phyloP scores from a whole-genome alignment of 306 rosid species.

The Vicia villosa region DNA sequence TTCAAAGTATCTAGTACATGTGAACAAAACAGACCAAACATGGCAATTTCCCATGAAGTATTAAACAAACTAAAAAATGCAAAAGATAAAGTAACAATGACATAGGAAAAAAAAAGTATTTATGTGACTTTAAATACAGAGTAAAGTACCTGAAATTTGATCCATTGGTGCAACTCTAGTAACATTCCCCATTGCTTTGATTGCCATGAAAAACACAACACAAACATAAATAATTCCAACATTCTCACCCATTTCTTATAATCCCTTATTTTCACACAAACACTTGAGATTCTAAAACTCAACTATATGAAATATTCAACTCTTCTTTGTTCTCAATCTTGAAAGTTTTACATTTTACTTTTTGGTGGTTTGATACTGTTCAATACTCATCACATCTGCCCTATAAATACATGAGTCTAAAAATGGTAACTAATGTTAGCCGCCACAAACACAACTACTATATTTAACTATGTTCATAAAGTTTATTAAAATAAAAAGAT shows the following conservation, averaged over 20 bases:
- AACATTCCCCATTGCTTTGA: conserved; percentile 7
- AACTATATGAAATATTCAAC: background rate
- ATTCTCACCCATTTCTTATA: conserved; percentile 29
- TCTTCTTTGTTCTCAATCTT: background rate
- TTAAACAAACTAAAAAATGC: background rate
- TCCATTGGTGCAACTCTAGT: background rate
- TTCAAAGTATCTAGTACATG: background rate
- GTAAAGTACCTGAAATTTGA: conserved; percentile 37
- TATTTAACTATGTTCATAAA: no score
- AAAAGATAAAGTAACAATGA: background rate
- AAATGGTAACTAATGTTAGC: no score
- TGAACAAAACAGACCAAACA: background rate
- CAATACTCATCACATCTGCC: background rate
- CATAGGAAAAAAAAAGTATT: background rate
- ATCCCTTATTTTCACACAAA: background rate
- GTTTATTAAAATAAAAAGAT: no score
- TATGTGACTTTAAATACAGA: no score
- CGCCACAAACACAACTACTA: no score
- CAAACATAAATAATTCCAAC: conserved; percentile 22
- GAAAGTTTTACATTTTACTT: background rate
- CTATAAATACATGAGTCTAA: background rate
- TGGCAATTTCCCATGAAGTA: background rate
- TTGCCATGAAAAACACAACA: conserved; percentile 3
- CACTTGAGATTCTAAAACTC: background rate
- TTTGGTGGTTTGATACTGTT: no score